These are phyloP conservation scores for Fusarium armeniacum DNA, from an alignment of 2,329 filamentous ascomycete genomes.

Conservation along the genomic window DNA sequence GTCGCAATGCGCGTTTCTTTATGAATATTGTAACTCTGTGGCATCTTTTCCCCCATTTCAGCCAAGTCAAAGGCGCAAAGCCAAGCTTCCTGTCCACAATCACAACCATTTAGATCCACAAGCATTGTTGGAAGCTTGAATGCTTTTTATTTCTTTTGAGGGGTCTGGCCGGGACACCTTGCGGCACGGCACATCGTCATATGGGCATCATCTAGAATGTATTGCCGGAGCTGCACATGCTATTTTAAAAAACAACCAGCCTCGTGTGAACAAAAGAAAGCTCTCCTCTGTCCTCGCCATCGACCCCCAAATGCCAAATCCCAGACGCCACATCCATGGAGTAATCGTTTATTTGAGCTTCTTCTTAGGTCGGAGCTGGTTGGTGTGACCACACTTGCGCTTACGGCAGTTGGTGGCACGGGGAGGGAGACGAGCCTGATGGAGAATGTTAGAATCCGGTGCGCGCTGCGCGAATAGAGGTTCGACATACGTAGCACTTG, in stretches of 20 bases:
- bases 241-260: constrained; percentile 59
- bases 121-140: constrained; percentile 40
- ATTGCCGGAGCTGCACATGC: constrained; percentile 58
- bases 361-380: constrained; percentile 99
- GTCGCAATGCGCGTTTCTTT: background rate
- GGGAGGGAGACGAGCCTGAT: constrained; percentile 85
- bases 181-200: constrained; percentile 44
- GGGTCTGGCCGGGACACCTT: constrained; percentile 41
- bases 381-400: constrained; percentile 99
- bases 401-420: constrained; percentile 99
- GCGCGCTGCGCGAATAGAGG: background rate
- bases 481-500: constrained; percentile 94
- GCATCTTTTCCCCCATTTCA: background rate
- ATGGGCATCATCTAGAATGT: constrained; percentile 56
- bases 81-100: background rate
- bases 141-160: constrained; percentile 43
- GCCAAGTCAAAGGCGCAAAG: background rate
- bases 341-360: constrained; percentile 84
- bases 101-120: background rate
- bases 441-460: constrained; percentile 4
- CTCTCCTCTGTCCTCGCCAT: constrained; percentile 55
- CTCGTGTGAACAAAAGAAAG: constrained; percentile 54
- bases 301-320: constrained; percentile 58
- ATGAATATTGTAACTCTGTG: background rate
- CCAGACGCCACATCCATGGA: constrained; percentile 62